Evolutionary conservation across 208 protist species (phyloP), one percentile per base, ranked within the genome.

Genomic region (Leishmania major): DNA sequence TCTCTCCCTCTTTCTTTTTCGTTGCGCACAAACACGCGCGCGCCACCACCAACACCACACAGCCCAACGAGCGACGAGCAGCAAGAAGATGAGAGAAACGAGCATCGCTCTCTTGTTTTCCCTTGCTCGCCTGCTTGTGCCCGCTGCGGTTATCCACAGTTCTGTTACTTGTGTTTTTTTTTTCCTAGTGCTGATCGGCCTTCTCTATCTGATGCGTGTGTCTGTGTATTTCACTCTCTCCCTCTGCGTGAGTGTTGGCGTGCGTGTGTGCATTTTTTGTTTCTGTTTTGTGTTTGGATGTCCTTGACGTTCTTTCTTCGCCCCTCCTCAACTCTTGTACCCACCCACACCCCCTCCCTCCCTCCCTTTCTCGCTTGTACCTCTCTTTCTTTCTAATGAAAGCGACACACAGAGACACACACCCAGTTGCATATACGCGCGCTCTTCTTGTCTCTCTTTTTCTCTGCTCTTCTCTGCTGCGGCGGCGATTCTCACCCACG

Each of bases 271-370:
- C 22, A 11, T 69, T 40, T 40, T 69, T 69, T 6, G 2, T 17
- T 69, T 40, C n/a, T 13, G 4, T 19, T 40, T 40, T 22, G 1
- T 37, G 8, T 40, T 69, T 25, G n/a, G 28, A 4, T 25, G 1
- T 47, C 40, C 31, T 17, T 10, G 7, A 19, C 19, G 64, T n/a
- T 17, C 22, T 3, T 22, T 47, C 5, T n/a, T 72, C 19, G 28
- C 40, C 22, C 25, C 67, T 7, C 67, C 69, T 37, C 35, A 55
- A 40, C 77, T 43, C 59, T 83, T 45, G 35, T 78, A 60, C n/a
- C 73, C 37, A 28, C 31, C 6, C 25, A n/a, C 13, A 45, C 69
- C 7, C 69, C 67, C 35, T 43, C 40, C 17, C 64, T 31, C 35
- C 64, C 35, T 70, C 8, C 28, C 11, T 53, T 15, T 40, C 31